Evolutionary conservation across 495 filamentous ascomycete genomes (phyloP), one percentile per base, ranked within the genome.

Genomic region (Aspergillus leporis): DNA sequence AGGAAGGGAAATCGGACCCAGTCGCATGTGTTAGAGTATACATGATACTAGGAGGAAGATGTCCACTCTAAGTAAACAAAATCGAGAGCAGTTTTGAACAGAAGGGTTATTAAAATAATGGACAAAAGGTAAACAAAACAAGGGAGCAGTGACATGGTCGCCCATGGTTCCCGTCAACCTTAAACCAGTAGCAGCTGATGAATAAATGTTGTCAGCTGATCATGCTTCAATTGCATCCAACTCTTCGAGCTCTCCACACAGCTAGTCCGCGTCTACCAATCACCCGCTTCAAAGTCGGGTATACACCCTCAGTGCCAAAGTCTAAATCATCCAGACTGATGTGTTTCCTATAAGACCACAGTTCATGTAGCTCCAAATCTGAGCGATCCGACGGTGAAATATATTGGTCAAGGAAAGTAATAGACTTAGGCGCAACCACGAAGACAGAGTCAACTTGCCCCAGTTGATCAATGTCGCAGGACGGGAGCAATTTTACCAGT

Each of bases 321-420:
- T 98, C 93, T 61, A 98, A 67, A 78, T 98, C 94, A 75, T 98
- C 94, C 48, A 98, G 77, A 62, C 92, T 96, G 23, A 98, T 66
- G 72, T 98, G 94, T 48, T 81, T 79, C 34, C 68, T 76, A 57
- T 91, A 84, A 21, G 78, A 79, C 91, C 91, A 96, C 2, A 93
- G 69, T 83, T 83, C 64, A 81, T 79, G 62, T 85, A 87, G 66
- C 28, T 70, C 58, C 16, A 74, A 58, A 46, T 66, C 49, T 0
- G 66, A 61, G 4, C 54, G 7, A 32, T 58, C 48, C 5, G 58
- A 34, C 41, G 54, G 22, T 14, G 60, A 43, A 2, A 79, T 75
- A 69, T 81, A 88, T 4, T 75, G 76, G 61, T 92, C 90, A 23
- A 96, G 74, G 73, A 87, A 90, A 1, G 82, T 80, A 3, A 89